Percentiles rank a stretch among this genome's conserved stretches.
These are phyloP conservation scores for Dysphania ambrosioides DNA, from an alignment of 148 eudicot species.

Conservation along the genomic window DNA sequence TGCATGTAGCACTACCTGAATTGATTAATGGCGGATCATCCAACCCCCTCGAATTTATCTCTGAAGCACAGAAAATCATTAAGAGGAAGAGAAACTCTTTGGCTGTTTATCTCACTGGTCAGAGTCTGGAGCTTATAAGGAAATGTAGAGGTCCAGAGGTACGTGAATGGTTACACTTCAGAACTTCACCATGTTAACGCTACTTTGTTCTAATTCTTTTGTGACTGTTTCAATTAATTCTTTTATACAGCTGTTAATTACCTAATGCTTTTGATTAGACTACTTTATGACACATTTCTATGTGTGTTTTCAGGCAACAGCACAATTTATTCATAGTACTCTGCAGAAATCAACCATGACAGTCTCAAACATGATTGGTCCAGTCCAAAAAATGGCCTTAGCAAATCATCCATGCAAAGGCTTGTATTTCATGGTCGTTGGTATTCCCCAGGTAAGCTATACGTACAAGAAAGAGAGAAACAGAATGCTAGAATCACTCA, in stretches of 20 bases:
- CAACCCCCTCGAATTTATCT: slow-evolving; percentile 46
- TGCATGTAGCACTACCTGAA: slow-evolving; percentile 56
- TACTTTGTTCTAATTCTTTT: neutral
- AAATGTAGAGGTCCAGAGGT: slow-evolving; percentile 77
- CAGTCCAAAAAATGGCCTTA: slow-evolving; percentile 50
- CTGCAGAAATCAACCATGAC: slow-evolving; percentile 56
- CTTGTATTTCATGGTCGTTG: slow-evolving; percentile 53
- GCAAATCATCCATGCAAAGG: slow-evolving; percentile 51
- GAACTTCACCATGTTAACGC: slow-evolving; percentile 1
- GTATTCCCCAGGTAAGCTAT: slow-evolving; percentile 56
- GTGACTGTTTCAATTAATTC: neutral
- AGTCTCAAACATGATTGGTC: slow-evolving; percentile 59
- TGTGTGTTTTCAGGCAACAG: slow-evolving; percentile 40
- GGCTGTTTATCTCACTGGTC: slow-evolving; percentile 70
- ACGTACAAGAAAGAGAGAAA: neutral
- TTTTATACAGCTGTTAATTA: no score
- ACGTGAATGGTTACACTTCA: slow-evolving; percentile 15
- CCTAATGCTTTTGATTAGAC: neutral
- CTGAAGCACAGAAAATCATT: slow-evolving; percentile 48
- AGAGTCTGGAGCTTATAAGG: slow-evolving; percentile 49
- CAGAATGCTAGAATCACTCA: neutral
- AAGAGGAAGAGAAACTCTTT: slow-evolving; percentile 56
- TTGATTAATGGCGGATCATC: slow-evolving; percentile 17
- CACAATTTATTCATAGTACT: slow-evolving; percentile 42
- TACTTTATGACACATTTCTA: no score